Base-by-base conservation (phyloP, 1,284 basidiomycete species). In the Marasmius sp. region DNA sequence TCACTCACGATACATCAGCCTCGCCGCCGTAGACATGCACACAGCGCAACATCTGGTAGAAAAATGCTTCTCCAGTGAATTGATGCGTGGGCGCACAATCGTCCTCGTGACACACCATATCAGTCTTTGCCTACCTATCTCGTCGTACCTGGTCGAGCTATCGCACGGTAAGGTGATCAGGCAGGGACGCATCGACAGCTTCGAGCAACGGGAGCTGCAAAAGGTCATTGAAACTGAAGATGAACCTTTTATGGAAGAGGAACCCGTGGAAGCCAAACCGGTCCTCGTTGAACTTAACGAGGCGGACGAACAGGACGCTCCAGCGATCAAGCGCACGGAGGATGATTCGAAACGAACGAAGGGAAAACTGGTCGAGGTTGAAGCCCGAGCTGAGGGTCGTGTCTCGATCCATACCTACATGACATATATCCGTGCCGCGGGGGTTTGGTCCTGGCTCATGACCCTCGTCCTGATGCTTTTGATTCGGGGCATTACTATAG, bases 71-170 rank as follows among this genome's bases (percentile, higher is more conserved):
- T 79, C 78, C 9, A 87, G 92, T 10, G 76, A 82, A 0, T 77
- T 94, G 3, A 81, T 88, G 65, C 77, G 78, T 34, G 83, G 81
- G 51, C 81, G 92, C 14, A 94, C 92, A 0, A 81, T 93, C 60
- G 85, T 96, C 60, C 80, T 97, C 5, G 92, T 96, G 41, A 95
- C 93, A 0, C 94, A 97, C 72, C 93, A 95, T 68, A 87, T 95
- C 65, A 86, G 82, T 54, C 78, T 93, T 1, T 89, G 91, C 65
- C 75, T 90, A 0, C 84, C 88, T 2, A 73, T 80, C 12, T 84
- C 89, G 1, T 79, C 85, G 38, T 88, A 89, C 70, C 75, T 92
- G 1, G 77, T 93, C 20, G 88, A 91, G 65, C 77, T 93, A 6
- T 78, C 82, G 0, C 79, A 82, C 49, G 92, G 92, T 0, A 74